Percentiles rank a stretch among this genome's conserved stretches.
These are phyloP conservation scores for Hypoxylon sp. DNA, from an alignment of 2,329 filamentous ascomycete species.

Conservation along the genomic window DNA sequence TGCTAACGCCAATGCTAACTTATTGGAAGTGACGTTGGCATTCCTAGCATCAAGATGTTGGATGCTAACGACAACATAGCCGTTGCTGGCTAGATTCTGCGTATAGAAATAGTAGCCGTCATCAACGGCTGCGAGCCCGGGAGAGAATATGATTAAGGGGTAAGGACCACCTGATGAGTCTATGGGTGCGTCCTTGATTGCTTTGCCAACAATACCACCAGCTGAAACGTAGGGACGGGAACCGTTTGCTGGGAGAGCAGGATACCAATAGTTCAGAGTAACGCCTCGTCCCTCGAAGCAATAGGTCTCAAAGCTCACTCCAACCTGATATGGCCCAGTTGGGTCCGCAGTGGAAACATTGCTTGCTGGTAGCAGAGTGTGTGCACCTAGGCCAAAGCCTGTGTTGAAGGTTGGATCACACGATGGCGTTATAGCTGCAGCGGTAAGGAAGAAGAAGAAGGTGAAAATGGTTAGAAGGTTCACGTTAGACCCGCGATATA, in stretches of 20 bases:
- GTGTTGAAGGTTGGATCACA: conserved; percentile 12
- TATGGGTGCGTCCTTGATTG: conserved; percentile 11
- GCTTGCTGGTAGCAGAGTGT: conserved; percentile 22
- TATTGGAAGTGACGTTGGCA: background rate
- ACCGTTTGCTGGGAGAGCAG: background rate
- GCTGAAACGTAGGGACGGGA: background rate
- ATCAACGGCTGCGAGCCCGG: conserved; percentile 37
- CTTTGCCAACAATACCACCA: background rate
- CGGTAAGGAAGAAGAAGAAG: background rate
- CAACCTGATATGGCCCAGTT: conserved; percentile 24
- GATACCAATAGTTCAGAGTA: conserved; percentile 1
- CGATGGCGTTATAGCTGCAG: background rate
- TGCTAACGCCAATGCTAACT: background rate
- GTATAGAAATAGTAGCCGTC: conserved; percentile 42
- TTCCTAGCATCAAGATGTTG: conserved; percentile 6
- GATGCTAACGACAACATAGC: conserved; percentile 35
- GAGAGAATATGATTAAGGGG: conserved; percentile 38
- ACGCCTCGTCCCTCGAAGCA: background rate
- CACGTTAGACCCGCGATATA: background rate
- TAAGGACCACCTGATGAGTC: conserved; percentile 36
- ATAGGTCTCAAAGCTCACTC: background rate
- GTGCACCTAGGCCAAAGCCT: conserved; percentile 29
- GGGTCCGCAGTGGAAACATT: conserved; percentile 35
- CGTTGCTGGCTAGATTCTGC: conserved; percentile 40
- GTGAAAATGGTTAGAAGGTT: background rate